A percentile compares a stretch with the other conserved stretches of the same genome.
Conservation (phyloP, 257 asterid genomes). For the Solanum peruvianum region DNA sequence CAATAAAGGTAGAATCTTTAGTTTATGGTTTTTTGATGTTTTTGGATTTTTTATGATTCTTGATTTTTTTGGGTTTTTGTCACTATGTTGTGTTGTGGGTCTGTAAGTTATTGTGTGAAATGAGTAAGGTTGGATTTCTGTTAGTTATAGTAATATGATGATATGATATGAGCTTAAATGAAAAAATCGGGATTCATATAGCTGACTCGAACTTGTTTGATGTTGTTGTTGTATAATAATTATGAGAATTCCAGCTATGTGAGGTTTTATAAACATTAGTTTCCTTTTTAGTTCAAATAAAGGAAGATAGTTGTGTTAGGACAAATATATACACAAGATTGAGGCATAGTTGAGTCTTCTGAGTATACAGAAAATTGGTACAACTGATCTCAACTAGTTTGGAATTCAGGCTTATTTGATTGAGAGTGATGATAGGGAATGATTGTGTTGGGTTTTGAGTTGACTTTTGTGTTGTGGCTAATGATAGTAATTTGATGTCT, state of each 20-base stretch:
- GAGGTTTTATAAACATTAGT: not conserved
- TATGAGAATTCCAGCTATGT: not conserved
- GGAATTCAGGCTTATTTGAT: not conserved
- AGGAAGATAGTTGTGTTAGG: not conserved
- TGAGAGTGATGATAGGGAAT: not conserved
- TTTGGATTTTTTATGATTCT: not conserved
- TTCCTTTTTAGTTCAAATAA: not conserved
- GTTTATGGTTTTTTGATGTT: not conserved
- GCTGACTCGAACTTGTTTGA: not conserved
- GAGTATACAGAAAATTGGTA: not conserved
- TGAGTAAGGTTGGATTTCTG: not conserved
- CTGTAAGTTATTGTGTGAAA: not conserved
- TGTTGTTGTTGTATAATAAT: not conserved
- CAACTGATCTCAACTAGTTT: not conserved
- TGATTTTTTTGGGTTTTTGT: not conserved
- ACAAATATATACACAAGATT: not conserved
- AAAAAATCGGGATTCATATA: not conserved
- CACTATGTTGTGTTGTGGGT: not conserved
- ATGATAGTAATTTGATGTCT: not conserved
- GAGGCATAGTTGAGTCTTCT: not conserved
- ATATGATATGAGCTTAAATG: not conserved
- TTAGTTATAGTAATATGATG: not conserved
- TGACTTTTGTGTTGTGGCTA: not conserved
- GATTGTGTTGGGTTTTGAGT: conserved; percentile 5
- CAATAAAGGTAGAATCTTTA: not conserved